These are phyloP conservation scores for Cyberlindnera mississippiensis DNA, from an alignment of 805 yeast species.

Conservation along the genomic window DNA sequence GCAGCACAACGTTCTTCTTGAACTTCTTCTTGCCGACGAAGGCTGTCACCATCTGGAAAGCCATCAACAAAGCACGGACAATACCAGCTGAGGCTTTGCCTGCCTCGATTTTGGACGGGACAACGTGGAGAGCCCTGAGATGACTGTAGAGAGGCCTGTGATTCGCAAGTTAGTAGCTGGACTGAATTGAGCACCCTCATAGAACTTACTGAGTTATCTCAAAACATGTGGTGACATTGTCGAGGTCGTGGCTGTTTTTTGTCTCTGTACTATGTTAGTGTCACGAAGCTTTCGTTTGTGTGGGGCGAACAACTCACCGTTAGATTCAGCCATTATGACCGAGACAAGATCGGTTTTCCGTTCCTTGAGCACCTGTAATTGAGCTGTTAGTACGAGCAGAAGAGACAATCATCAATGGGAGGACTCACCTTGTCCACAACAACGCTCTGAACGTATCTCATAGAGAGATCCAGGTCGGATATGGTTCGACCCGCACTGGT, in stretches of 20 bases:
- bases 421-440: constrained; percentile 25
- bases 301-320: not conserved
- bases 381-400: too few relatives aligned
- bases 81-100: constrained; percentile 14
- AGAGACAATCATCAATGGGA: not conserved
- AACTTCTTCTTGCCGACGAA: constrained; percentile 22
- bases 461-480: constrained; percentile 34
- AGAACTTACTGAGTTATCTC: not conserved
- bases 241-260: constrained; percentile 1
- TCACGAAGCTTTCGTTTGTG: not conserved
- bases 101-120: not conserved
- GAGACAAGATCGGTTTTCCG: constrained; percentile 39
- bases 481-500: constrained; percentile 26
- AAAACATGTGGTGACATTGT: constrained; percentile 1
- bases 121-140: constrained; percentile 4
- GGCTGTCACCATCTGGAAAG: constrained; percentile 11
- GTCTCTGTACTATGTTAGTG: constrained; percentile 2
- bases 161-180: not conserved
- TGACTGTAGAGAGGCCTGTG: constrained; percentile 4
- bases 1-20: constrained; percentile 23
- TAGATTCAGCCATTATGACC: constrained; percentile 29
- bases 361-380: constrained; percentile 22
- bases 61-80: constrained; percentile 10
- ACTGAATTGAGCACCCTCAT: not conserved
- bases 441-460: constrained; percentile 40